A percentile compares a stretch with the other conserved stretches of the same genome.
phyloP scores from a whole-genome alignment of 331 rosid species.

The Prunus yedoensis region DNA sequence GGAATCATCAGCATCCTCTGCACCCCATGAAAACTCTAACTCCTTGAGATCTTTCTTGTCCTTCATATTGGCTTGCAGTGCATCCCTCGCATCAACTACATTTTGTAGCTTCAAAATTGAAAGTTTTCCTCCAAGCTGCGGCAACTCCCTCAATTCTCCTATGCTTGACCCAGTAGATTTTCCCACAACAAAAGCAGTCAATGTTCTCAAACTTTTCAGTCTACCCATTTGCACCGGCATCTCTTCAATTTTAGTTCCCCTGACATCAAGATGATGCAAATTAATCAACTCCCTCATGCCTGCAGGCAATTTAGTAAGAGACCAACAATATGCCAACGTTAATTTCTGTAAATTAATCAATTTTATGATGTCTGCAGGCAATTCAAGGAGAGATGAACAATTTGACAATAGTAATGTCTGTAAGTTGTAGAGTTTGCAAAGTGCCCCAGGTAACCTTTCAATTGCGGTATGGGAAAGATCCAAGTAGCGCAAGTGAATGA shows the following conservation, averaged over 20 bases:
- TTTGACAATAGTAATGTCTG: not conserved
- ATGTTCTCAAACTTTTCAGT: not conserved
- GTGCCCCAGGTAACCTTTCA: not conserved
- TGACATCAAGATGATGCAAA: not conserved
- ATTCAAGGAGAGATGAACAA: not conserved
- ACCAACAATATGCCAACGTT: too few relatives aligned
- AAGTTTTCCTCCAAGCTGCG: not conserved
- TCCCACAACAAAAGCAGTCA: not conserved
- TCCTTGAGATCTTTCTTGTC: not conserved
- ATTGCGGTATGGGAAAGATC: not conserved
- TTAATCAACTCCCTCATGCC: too few relatives aligned
- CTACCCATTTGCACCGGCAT: not conserved
- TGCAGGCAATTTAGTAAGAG: too few relatives aligned
- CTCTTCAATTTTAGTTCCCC: not conserved
- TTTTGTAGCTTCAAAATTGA: not conserved
- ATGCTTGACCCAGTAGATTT: not conserved
- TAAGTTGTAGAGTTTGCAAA: not conserved
- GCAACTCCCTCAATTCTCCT: conserved; percentile 1
- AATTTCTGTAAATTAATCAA: too few relatives aligned
- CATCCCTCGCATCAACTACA: not conserved
- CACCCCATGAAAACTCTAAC: not conserved
- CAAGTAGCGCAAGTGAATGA: not conserved
- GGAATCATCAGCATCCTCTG: too few relatives aligned
- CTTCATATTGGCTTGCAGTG: conserved; percentile 1
- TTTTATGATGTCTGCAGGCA: not conserved